Percentiles rank a stretch among this genome's conserved stretches.
These are phyloP conservation scores for Yamadazyma kitorensis DNA, from an alignment of 805 yeast species.

Conservation along the genomic window DNA sequence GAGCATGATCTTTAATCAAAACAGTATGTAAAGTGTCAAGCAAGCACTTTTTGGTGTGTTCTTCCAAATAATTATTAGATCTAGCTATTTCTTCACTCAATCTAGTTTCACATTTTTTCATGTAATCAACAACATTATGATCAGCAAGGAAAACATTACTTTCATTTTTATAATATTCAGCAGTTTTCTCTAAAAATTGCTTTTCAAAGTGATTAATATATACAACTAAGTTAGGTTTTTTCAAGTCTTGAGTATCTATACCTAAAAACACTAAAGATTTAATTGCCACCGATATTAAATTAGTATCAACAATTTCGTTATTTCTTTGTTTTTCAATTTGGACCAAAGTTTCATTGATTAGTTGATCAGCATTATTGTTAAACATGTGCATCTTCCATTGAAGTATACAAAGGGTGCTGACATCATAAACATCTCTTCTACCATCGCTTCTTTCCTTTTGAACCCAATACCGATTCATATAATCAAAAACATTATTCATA, in stretches of 20 bases:
- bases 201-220: slow-evolving; percentile 79
- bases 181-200: slow-evolving; percentile 69
- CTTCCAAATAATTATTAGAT: slow-evolving; percentile 77
- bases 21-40: slow-evolving; percentile 73
- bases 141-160: slow-evolving; percentile 61
- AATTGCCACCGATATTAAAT: slow-evolving; percentile 67
- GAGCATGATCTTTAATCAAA: slow-evolving; percentile 76
- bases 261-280: slow-evolving; percentile 88
- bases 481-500: slow-evolving; percentile 89
- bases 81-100: slow-evolving; percentile 80
- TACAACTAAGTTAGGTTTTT: slow-evolving; percentile 77
- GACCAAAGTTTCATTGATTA: slow-evolving; percentile 70
- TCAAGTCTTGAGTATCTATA: slow-evolving; percentile 84
- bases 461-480: slow-evolving; percentile 97
- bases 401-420: slow-evolving; percentile 80
- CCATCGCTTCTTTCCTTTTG: slow-evolving; percentile 95
- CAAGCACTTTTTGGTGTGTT: slow-evolving; percentile 74
- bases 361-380: slow-evolving; percentile 52
- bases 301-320: slow-evolving; percentile 68
- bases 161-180: slow-evolving; percentile 65
- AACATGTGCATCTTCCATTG: slow-evolving; percentile 89
- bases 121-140: slow-evolving; percentile 86
- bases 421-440: slow-evolving; percentile 83
- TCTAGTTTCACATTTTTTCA: slow-evolving; percentile 79
- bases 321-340: slow-evolving; percentile 77